Conservation (phyloP, 495 filamentous ascomycete genomes). For the Penicillium nucicola region DNA sequence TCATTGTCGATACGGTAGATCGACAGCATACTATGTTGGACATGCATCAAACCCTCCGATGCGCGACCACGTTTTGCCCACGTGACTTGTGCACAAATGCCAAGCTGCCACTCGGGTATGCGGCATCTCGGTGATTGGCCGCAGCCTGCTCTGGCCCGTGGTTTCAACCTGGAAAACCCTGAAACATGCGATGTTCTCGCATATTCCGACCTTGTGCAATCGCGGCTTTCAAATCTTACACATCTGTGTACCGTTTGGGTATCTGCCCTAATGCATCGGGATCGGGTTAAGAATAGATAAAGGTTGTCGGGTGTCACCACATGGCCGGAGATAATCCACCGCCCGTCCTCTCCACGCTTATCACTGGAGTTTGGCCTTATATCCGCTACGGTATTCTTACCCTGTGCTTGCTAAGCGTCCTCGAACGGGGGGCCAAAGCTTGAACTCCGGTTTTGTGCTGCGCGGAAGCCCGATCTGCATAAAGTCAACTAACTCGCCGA, state of each 20-base stretch:
- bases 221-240: too few species aligned
- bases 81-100: constrained; percentile 3
- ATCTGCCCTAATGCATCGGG: background rate
- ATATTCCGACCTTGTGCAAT: background rate
- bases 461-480: too few species aligned
- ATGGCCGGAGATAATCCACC: background rate
- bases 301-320: background rate
- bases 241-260: background rate
- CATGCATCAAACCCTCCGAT: too few species aligned
- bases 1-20: too few species aligned
- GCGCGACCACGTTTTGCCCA: background rate
- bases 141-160: too few species aligned
- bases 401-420: background rate
- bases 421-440: too few species aligned
- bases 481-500: too few species aligned
- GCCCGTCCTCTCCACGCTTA: background rate
- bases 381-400: background rate
- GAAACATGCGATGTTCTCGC: background rate
- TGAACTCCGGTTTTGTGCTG: too few species aligned
- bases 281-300: background rate
- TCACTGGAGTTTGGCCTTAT: background rate
- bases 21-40: too few species aligned
- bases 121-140: constrained; percentile 1
- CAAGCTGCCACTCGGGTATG: background rate
- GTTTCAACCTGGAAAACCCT: background rate